Evolutionary conservation across 805 yeast genomes (phyloP).

Genomic region (Candida odintsovae): DNA sequence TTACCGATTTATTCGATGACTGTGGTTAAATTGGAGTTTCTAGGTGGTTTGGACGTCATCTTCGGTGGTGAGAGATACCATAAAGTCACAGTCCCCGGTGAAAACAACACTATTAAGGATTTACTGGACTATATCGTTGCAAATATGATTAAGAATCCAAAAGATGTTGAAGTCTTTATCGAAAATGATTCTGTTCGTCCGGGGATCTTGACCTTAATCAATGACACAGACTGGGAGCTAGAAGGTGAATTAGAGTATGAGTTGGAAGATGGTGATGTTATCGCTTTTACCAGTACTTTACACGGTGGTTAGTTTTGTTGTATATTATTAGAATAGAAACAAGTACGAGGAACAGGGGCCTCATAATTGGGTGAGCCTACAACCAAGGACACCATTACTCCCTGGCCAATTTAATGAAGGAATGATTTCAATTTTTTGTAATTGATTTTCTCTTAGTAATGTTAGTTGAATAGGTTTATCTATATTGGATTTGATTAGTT

Average conservation of each 20-base stretch:
- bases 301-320: constrained; percentile 70
- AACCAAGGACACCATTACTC: not conserved
- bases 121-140: constrained; percentile 50
- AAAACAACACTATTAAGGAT: constrained; percentile 36
- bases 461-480: not conserved
- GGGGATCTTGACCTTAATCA: constrained; percentile 85
- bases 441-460: not conserved
- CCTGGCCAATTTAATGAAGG: not conserved
- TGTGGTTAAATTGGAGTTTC: constrained; percentile 5
- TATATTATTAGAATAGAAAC: not conserved
- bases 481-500: not conserved
- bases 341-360: not conserved
- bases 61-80: constrained; percentile 56
- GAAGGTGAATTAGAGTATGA: constrained; percentile 82
- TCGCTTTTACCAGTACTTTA: constrained; percentile 86
- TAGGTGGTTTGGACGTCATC: constrained; percentile 81
- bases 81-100: constrained; percentile 41
- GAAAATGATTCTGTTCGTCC: constrained; percentile 84
- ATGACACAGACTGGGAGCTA: constrained; percentile 95
- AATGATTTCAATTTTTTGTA: not conserved
- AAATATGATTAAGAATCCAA: constrained; percentile 51
- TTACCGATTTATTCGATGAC: not conserved
- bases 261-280: constrained; percentile 68
- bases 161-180: constrained; percentile 67
- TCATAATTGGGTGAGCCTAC: not conserved